These are phyloP conservation scores for Apiospora arundinis DNA, from an alignment of 2,329 filamentous ascomycete species.

Conservation along the genomic window DNA sequence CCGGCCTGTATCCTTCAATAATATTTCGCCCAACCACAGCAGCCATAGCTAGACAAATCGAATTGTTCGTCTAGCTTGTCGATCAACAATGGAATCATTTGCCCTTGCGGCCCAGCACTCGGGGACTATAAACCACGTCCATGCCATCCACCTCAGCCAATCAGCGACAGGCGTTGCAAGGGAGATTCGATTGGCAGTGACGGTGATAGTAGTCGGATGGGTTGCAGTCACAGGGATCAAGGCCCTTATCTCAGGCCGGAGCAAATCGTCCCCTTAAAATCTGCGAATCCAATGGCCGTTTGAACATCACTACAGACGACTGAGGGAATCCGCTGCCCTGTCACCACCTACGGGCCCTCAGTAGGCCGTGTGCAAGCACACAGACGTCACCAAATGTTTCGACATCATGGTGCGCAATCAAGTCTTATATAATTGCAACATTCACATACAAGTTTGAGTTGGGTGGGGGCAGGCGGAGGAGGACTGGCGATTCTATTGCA, in stretches of 20 bases:
- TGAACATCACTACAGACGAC: neutral
- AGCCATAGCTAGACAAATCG: no score
- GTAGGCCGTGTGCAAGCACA: neutral
- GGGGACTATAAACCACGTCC: conserved; percentile 43
- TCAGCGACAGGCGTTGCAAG: conserved; percentile 35
- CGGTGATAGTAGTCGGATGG: conserved; percentile 40
- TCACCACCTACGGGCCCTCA: neutral
- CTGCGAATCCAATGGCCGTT: neutral
- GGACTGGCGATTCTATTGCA: neutral
- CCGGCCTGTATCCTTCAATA: neutral
- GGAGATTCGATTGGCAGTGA: conserved; percentile 40
- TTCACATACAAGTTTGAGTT: neutral
- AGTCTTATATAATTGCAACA: neutral
- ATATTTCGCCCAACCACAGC: neutral
- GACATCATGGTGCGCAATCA: neutral
- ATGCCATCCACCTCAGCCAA: conserved; percentile 39
- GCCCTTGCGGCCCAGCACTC: conserved; percentile 42
- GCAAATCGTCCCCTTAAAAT: neutral
- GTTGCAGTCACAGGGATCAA: conserved; percentile 40
- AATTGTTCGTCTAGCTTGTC: neutral
- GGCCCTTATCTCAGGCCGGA: conserved; percentile 28
- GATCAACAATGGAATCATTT: conserved; percentile 43
- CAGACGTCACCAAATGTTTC: neutral
- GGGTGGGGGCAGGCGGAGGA: neutral
- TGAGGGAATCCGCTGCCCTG: neutral